A percentile compares a stretch with the other conserved stretches of the same genome.
Conservation (phyloP, 2,329 filamentous ascomycete species). For the Calonectria pseudoturangicola region DNA sequence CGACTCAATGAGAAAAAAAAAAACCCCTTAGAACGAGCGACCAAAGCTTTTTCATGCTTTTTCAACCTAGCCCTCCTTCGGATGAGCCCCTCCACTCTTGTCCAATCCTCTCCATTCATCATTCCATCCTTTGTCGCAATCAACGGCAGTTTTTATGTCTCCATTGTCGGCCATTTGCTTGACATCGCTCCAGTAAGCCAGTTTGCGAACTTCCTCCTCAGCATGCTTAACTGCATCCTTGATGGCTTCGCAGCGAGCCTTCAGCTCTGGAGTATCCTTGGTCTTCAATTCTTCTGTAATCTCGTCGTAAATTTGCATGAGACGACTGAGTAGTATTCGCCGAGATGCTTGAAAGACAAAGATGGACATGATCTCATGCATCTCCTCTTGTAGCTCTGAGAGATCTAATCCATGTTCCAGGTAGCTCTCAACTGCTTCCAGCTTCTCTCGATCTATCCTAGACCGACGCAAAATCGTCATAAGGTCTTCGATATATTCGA, state of each 20-base stretch:
- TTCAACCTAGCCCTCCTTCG: constrained; percentile 49
- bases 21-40: neutral
- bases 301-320: constrained; percentile 76
- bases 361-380: constrained; percentile 89
- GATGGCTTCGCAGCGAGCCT: constrained; percentile 78
- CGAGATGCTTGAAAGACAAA: constrained; percentile 94
- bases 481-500: constrained; percentile 80
- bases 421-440: constrained; percentile 88
- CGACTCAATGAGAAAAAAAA: constrained; percentile 20
- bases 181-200: constrained; percentile 93
- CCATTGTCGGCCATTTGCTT: constrained; percentile 78
- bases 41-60: constrained; percentile 46
- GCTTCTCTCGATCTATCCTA: constrained; percentile 92
- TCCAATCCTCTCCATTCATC: constrained; percentile 71
- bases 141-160: constrained; percentile 66
- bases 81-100: constrained; percentile 69
- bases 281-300: constrained; percentile 61
- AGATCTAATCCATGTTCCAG: constrained; percentile 87
- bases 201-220: constrained; percentile 84
- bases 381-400: constrained; percentile 82
- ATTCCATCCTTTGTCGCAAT: constrained; percentile 60
- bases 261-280: constrained; percentile 58
- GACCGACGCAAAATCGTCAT: constrained; percentile 80
- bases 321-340: constrained; percentile 81
- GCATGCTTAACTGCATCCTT: constrained; percentile 84